Base-by-base conservation (phyloP, 1,284 basidiomycete species). In the Ustilago loliicola region DNA sequence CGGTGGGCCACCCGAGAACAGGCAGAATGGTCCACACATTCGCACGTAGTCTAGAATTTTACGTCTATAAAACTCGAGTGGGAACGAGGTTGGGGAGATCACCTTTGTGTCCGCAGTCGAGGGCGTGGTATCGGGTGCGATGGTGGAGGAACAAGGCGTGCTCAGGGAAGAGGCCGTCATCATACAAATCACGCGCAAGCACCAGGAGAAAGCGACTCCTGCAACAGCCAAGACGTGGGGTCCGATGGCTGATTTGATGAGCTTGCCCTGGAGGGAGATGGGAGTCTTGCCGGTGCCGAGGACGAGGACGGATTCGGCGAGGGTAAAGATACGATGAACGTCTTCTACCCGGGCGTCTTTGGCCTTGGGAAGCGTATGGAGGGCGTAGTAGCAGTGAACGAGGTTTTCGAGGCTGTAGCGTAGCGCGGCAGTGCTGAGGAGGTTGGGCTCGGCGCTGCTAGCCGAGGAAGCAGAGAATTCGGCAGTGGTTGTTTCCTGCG, bases 11-110 rank as follows among this genome's bases (percentile, higher is more conserved):
- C 72, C 77, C 3, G 66, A 76, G 32, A 76, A 70, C 29, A 70
- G 54, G 50, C 66, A 64, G 52, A 76, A 63, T 10, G 70, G 68
- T 25, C 71, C 72, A n/a, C 74, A 66, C 72, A 79, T 68, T 25
- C 77, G 72, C 15, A 69, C 54, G 53, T 75, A 79, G 63, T 79
- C 77, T 13, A 61, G 51, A 8, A 67, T 79, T 61, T 76, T 79
- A 30, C 77, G 66, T 25, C 72, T 60, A 51, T 71, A 71, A 47
- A 72, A 61, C 42, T 79, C 77, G 27, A 79, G 59, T 21, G 66
- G 66, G 23, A 61, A 64, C 9, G 55, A 56, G 0, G 55, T 59
- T 17, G 57, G 42, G 1, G 57, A 36, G 21, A 53, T 29, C 29
- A 19, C 27, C 23, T 29, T 45, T 8, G 45, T 34, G 29, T 48